phyloP scores from a whole-genome alignment of 2,329 filamentous ascomycete species.

The Paraphoma chrysanthemicola region DNA sequence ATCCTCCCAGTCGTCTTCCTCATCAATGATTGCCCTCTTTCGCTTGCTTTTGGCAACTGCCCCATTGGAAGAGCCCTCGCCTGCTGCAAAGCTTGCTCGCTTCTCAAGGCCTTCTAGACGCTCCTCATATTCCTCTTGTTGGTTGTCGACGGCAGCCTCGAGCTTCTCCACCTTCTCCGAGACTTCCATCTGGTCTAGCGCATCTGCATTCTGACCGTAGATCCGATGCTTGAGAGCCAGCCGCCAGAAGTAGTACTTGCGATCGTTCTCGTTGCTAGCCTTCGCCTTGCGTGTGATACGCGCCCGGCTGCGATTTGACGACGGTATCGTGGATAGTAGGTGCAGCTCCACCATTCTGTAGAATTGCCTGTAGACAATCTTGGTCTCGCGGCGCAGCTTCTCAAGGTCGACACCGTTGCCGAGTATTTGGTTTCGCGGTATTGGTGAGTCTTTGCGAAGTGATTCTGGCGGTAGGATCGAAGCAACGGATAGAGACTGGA shows the following conservation, averaged over 20 bases:
- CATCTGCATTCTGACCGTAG: conserved; percentile 76
- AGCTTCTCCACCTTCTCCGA: conserved; percentile 75
- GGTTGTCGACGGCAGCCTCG: conserved; percentile 70
- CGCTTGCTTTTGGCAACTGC: conserved; percentile 38
- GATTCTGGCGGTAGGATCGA: conserved; percentile 58
- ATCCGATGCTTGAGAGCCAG: conserved; percentile 79
- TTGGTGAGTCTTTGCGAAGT: conserved; percentile 60
- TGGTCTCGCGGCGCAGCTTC: conserved; percentile 64
- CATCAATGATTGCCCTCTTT: conserved; percentile 44
- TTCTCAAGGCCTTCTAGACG: conserved; percentile 61
- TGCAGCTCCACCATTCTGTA: conserved; percentile 78
- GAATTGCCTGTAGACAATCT: conserved; percentile 81
- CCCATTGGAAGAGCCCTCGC: conserved; percentile 20
- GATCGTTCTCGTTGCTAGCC: conserved; percentile 64
- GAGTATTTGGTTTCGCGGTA: conserved; percentile 62
- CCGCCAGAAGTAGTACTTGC: conserved; percentile 74
- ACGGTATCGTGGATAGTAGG: conserved; percentile 64
- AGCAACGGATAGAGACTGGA: conserved; percentile 61
- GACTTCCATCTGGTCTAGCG: conserved; percentile 68
- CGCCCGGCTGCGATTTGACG: conserved; percentile 54
- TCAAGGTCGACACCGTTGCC: conserved; percentile 62
- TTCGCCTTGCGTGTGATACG: conserved; percentile 53
- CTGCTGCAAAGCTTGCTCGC: conserved; percentile 32
- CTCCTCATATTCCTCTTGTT: conserved; percentile 76
- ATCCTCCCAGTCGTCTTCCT: conserved; percentile 48